Evolutionary conservation across 2,329 filamentous ascomycete genomes (phyloP), one percentile per base, ranked within the genome.

Genomic region (Lecanicillium sp.): DNA sequence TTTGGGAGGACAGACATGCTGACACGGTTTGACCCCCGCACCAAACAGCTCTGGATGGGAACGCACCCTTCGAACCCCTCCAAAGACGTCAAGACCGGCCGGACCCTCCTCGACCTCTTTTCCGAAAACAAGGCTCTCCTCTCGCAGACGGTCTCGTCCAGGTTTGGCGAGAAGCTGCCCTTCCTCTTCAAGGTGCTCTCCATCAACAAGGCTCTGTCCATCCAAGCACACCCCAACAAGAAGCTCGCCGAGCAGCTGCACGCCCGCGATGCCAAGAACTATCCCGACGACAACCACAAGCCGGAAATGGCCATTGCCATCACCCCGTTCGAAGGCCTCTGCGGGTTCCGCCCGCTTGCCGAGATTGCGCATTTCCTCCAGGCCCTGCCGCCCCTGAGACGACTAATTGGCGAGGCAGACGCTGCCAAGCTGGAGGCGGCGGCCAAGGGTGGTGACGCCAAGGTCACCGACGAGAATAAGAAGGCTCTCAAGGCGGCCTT

Each of bases 251-350:
- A 94, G 65, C 69, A 87, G 58, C 71, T 98, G 20, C 92, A 97
- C 60, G 77, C 80, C 29, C 79, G 74, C 46, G 90, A 98, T 57
- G 76, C 88, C 35, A 87, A 87, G 65, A 94, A 98, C 69, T 98
- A 98, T 58, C 92, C 90, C 42, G 88, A 98, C 70, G 90, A 97
- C 69, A 98, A 98, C 68, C 92, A 98, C 72, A 98, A 98, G 68
- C 92, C 92, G 25, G 92, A 98, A 66, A 98, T 98, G 92, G 89
- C 92, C 46, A 95, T 98, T 60, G 92, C 92, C 45, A 83, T 98
- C 53, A 97, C 92, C 1, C 83, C 87, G 0, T 98, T 98, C 49
- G 90, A 97, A 58, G 92, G 92, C 1, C 76, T 98, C 25, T 98
- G 92, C 54, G 92, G 92, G 25, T 98, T 98, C 71, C 79, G 92